Base-by-base conservation (phyloP, 768 basidiomycete species). In the Mycena floridula region DNA sequence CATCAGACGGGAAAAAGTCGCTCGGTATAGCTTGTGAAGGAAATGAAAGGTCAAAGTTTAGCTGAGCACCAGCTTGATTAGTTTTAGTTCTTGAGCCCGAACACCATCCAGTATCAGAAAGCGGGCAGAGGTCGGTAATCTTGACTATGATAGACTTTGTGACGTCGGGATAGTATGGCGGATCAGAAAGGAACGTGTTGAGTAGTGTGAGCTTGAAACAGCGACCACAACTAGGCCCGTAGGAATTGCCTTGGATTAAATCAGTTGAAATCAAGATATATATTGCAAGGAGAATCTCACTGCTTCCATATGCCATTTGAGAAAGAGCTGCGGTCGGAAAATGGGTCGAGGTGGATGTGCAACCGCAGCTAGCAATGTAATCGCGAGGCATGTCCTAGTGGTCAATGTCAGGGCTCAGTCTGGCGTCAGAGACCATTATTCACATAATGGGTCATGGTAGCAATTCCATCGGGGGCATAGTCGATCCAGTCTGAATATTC, bases 41-140 rank as follows among this genome's bases (percentile, higher is more conserved):
- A 60, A 71, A 89, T 32, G 85, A 80, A 42, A 91, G 78, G 62
- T 92, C 89, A 59, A 92, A 90, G 56, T 91, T 90, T 46, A 91
- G 69, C 52, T 73, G 78, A 40, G 69, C 68, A 5, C 84, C 85
- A 28, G 76, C 84, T 39, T 86, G 59, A 54, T 90, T 90, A 3
- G 79, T 76, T 39, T 75, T 73, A 4, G 59, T 61, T 4, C 64
- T 59, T 7, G 81, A 88, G 3, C 76, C 89, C 28, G 74, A 78
- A 54, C 89, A 91, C 85, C 81, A 88, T 13, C 81, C 83, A 18
- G 58, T 57, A 43, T 62, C 57, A 2, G 77, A 77, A 13, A 77
- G 62, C 5, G 89, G 88, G 56, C 89, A 92, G 16, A 88, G 60
- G 59, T 91, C 89, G 3, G 84, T 89, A 32, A 92, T 64, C 62